These are phyloP conservation scores for Dendrostoma leiphaemia DNA, from an alignment of 2,329 filamentous ascomycete genomes.

Conservation along the genomic window DNA sequence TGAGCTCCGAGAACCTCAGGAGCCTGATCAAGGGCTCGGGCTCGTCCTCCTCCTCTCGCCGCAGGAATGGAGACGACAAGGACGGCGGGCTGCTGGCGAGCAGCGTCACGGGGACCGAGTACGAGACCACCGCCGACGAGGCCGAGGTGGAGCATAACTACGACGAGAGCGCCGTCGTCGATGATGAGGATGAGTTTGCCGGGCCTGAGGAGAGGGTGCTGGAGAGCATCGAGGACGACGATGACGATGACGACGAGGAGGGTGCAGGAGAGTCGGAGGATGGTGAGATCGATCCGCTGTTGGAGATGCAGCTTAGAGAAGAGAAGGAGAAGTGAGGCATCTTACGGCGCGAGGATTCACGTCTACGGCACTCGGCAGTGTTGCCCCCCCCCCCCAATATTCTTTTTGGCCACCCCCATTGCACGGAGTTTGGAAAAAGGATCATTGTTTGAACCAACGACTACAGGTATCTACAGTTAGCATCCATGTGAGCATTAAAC, in stretches of 20 bases:
- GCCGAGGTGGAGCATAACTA: constrained; percentile 1
- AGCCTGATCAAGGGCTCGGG: constrained; percentile 28
- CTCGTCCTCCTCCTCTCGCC: no score
- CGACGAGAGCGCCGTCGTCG: constrained; percentile 6
- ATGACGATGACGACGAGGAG: neutral
- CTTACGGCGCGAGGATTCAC: neutral
- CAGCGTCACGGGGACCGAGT: constrained; percentile 17
- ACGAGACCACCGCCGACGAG: constrained; percentile 19
- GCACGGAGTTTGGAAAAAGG: neutral
- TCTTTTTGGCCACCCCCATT: neutral
- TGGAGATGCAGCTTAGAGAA: neutral
- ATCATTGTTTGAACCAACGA: neutral
- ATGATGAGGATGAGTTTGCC: constrained; percentile 9
- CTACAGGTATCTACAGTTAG: neutral
- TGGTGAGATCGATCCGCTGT: neutral
- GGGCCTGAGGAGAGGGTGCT: neutral
- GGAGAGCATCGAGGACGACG: neutral
- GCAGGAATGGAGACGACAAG: neutral
- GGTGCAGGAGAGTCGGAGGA: neutral
- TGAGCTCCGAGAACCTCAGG: constrained; percentile 58
- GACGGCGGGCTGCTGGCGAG: neutral
- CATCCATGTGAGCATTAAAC: neutral
- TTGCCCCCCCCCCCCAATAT: no score
- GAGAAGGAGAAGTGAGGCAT: neutral
- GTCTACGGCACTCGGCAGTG: no score